Percentiles rank a stretch among this genome's conserved stretches.
These are phyloP conservation scores for Lupinus albus DNA, from an alignment of 306 rosid genomes.

Conservation along the genomic window DNA sequence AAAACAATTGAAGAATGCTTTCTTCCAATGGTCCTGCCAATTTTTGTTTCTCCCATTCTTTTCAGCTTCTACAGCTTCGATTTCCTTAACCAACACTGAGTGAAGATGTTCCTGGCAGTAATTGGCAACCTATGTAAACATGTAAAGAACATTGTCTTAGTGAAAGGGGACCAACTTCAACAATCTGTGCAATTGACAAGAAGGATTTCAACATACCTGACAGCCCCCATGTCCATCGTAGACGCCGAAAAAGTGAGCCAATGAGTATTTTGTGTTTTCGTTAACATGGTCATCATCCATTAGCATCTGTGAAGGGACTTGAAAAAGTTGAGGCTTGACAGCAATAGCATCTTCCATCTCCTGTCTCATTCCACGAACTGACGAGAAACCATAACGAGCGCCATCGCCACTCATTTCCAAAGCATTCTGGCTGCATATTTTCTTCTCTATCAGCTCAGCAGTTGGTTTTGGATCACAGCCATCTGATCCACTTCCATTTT, in stretches of 20 bases:
- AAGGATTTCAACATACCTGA: conserved; percentile 53
- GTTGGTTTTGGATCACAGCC: conserved; percentile 47
- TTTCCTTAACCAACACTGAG: conserved; percentile 65
- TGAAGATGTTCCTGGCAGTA: conserved; percentile 72
- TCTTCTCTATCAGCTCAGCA: conserved; percentile 42
- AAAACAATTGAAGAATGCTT: conserved; percentile 62
- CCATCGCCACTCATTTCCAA: conserved; percentile 40
- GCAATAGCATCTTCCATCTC: conserved; percentile 85
- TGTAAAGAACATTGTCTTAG: conserved; percentile 30
- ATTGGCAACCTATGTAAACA: conserved; percentile 65
- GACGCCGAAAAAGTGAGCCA: conserved; percentile 69
- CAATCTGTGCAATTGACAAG: conserved; percentile 13
- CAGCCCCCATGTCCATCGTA: conserved; percentile 86
- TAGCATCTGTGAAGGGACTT: conserved; percentile 54
- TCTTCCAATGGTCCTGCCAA: conserved; percentile 65
- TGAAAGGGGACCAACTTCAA: conserved; percentile 35
- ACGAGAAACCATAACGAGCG: conserved; percentile 71
- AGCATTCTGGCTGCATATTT: conserved; percentile 37
- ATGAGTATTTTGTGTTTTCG: conserved; percentile 35
- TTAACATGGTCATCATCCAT: conserved; percentile 45
- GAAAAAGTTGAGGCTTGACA: conserved; percentile 53
- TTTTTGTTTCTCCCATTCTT: conserved; percentile 34
- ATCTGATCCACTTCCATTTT: conserved; percentile 46
- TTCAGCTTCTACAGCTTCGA: conserved; percentile 46
- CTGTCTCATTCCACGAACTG: conserved; percentile 67